Percentiles rank a stretch among this genome's conserved stretches.
Conservation (phyloP, 2,329 filamentous ascomycete species). For the Pyrenophora teres region DNA sequence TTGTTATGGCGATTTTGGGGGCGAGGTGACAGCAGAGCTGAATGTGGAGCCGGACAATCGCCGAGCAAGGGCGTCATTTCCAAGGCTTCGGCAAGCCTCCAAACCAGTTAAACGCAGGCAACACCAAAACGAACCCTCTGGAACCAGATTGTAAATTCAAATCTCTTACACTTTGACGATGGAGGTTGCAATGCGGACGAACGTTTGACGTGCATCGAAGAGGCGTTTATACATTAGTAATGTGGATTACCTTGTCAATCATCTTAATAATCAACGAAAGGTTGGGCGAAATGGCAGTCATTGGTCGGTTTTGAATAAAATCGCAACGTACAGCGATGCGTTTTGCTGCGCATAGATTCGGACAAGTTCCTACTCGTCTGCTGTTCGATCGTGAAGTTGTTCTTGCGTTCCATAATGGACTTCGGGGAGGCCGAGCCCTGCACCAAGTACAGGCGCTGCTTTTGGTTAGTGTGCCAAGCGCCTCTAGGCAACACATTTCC, state of each 20-base stretch:
- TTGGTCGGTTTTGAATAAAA: background rate
- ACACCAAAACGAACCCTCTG: slow-evolving; percentile 6
- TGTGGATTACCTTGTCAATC: background rate
- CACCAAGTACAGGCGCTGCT: no score
- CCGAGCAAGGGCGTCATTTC: slow-evolving; percentile 2
- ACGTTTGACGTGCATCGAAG: slow-evolving; percentile 10
- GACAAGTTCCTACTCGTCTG: no score
- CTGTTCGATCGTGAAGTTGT: no score
- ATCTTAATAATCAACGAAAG: slow-evolving; percentile 16
- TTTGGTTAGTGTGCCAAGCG: no score
- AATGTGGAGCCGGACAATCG: slow-evolving; percentile 8
- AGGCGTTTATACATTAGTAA: slow-evolving; percentile 17
- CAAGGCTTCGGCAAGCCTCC: slow-evolving; percentile 12
- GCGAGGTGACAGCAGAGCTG: slow-evolving; percentile 8
- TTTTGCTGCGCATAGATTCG: no score
- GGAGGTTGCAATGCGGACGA: slow-evolving; percentile 3
- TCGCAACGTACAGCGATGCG: background rate
- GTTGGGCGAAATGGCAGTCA: background rate
- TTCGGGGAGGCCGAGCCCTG: no score
- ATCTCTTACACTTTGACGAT: slow-evolving; percentile 8
- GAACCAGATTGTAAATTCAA: background rate
- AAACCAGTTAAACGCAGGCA: background rate
- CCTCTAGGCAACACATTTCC: no score
- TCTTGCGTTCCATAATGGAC: no score
- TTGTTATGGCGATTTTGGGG: slow-evolving; percentile 4